These are phyloP conservation scores for Quercus cerris DNA, from an alignment of 306 rosid genomes.

Conservation along the genomic window DNA sequence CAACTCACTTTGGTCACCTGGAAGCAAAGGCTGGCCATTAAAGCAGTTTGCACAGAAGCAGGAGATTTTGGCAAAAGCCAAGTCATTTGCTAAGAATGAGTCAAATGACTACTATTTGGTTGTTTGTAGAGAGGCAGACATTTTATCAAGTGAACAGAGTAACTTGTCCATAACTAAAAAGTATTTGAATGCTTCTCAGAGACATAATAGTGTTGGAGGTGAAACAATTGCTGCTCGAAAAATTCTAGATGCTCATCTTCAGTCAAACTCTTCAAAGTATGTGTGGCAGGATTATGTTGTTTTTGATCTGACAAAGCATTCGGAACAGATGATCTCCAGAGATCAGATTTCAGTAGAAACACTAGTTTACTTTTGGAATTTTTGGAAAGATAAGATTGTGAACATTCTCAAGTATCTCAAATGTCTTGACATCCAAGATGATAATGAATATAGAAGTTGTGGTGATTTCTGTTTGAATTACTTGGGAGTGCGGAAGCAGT, in stretches of 20 bases:
- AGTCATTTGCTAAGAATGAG: constrained; percentile 39
- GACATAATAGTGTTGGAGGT: constrained; percentile 34
- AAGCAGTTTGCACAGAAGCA: constrained; percentile 40
- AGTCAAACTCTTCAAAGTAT: constrained; percentile 4
- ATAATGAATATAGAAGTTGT: constrained; percentile 15
- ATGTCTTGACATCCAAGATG: constrained; percentile 30
- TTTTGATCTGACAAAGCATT: constrained; percentile 22
- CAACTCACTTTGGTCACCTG: constrained; percentile 64
- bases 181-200: constrained; percentile 40
- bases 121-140: constrained; percentile 46
- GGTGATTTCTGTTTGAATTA: constrained; percentile 49
- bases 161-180: constrained; percentile 11
- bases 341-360: constrained; percentile 51
- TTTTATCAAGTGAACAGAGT: constrained; percentile 31
- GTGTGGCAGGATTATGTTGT: constrained; percentile 17
- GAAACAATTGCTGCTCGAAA: constrained; percentile 55
- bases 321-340: constrained; percentile 21
- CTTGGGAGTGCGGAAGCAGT: constrained; percentile 50
- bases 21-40: constrained; percentile 72
- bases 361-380: constrained; percentile 58
- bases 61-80: constrained; percentile 50
- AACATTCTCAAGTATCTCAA: constrained; percentile 33
- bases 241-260: constrained; percentile 60
- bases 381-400: constrained; percentile 55
- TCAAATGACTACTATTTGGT: constrained; percentile 25